Percentiles rank a stretch among this genome's conserved stretches.
Evolutionary conservation across 2,329 filamentous ascomycete genomes (phyloP).

Genomic region (Teratosphaeria viscida): DNA sequence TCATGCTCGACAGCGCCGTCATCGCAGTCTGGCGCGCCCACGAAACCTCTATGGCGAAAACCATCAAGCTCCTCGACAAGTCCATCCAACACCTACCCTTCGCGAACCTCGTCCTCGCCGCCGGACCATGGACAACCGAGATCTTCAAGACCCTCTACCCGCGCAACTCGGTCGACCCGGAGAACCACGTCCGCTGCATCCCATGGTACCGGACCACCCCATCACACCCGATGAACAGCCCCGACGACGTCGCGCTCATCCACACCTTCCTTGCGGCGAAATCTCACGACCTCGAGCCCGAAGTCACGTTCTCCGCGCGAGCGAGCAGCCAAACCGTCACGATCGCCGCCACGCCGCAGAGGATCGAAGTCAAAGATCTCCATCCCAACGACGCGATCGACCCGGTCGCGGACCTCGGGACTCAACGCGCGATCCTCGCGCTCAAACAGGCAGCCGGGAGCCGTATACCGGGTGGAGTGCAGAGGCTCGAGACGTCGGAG

Average conservation of each 20-base stretch:
- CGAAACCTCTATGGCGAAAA: not conserved
- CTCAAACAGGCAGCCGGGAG: not conserved
- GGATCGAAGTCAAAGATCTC: not conserved
- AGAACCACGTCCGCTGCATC: constrained; percentile 4
- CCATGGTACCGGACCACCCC: constrained; percentile 1
- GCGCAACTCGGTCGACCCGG: not conserved
- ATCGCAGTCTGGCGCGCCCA: not conserved
- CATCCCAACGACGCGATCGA: not conserved
- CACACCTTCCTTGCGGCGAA: constrained; percentile 1
- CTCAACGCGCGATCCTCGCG: not conserved
- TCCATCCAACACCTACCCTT: not conserved
- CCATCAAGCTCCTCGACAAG: constrained; percentile 3
- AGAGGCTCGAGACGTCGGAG: not conserved
- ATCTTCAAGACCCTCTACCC: constrained; percentile 6
- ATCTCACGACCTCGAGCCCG: not conserved
- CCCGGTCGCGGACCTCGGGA: not conserved
- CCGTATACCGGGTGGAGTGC: not conserved
- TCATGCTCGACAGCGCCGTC: constrained; percentile 10
- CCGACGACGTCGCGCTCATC: constrained; percentile 2
- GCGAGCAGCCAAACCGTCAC: not conserved
- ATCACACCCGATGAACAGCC: not conserved
- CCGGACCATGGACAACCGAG: constrained; percentile 11
- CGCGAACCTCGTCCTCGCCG: constrained; percentile 14
- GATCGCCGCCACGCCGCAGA: not conserved
- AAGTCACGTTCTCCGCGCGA: constrained; percentile 2